Percentiles rank a stretch among this genome's conserved stretches.
Conservation (phyloP, 345 rosid genomes). For the Alliaria petiolata region DNA sequence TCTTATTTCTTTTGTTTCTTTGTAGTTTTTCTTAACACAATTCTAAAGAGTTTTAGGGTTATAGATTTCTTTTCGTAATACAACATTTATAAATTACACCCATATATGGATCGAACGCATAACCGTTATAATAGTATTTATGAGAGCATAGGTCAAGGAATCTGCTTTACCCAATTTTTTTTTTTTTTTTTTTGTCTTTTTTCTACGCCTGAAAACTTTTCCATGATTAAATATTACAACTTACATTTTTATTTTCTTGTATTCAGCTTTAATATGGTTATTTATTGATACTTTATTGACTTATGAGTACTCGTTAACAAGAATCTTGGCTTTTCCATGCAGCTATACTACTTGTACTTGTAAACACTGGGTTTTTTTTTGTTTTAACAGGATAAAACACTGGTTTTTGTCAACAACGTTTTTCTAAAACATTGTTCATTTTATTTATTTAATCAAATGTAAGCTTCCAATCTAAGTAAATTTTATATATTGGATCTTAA, state of each 20-base stretch:
- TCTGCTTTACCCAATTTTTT: constrained; percentile 9
- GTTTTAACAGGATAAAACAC: background rate
- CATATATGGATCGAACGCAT: background rate
- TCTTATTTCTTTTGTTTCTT: background rate
- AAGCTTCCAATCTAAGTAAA: too few species aligned
- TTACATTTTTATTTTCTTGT: background rate
- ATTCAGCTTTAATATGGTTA: background rate
- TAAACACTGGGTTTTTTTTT: background rate
- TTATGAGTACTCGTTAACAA: constrained; percentile 16
- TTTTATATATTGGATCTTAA: too few species aligned
- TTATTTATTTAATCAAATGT: background rate
- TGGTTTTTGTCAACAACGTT: constrained; percentile 2
- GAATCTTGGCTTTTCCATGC: constrained; percentile 19
- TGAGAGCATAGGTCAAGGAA: constrained; percentile 17
- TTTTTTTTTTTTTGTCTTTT: background rate
- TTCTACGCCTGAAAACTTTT: background rate
- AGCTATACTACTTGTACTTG: background rate
- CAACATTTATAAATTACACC: background rate
- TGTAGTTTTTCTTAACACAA: background rate
- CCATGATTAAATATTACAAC: constrained; percentile 3
- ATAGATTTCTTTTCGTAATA: background rate
- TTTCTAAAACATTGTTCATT: background rate
- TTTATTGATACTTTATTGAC: constrained; percentile 26
- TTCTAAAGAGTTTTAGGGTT: background rate
- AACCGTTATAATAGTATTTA: background rate